Conservation (phyloP, 768 basidiomycete species). For the Tulasnella sp. region DNA sequence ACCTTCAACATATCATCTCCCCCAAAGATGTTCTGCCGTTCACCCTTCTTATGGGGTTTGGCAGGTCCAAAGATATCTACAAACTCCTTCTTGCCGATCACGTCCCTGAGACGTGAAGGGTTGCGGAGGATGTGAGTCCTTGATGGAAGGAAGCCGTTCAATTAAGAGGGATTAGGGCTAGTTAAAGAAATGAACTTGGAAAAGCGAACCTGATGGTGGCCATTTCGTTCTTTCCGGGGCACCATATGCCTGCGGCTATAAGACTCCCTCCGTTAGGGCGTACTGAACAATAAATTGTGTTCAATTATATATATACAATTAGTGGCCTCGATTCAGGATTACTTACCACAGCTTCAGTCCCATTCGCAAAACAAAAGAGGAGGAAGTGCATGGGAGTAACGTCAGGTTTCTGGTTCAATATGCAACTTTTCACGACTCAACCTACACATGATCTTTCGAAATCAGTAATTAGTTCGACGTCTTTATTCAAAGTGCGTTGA, state of each 20-base stretch:
- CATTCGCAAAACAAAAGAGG: not conserved
- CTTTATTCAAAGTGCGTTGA: not conserved
- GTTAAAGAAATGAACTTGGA: not conserved
- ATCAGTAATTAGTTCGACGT: not conserved
- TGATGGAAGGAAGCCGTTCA: no score
- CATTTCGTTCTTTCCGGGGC: conserved; percentile 69
- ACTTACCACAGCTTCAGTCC: not conserved
- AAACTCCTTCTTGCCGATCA: conserved; percentile 62
- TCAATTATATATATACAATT: no score
- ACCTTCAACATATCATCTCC: conserved; percentile 79
- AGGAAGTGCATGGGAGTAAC: no score
- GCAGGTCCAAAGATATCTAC: conserved; percentile 68
- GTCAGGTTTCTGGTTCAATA: not conserved
- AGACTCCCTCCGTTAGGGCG: conserved; percentile 46
- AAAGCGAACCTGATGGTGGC: conserved; percentile 51
- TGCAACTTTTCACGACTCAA: conserved; percentile 21
- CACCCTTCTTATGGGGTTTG: conserved; percentile 47
- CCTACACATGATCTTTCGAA: conserved; percentile 63
- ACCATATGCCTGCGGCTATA: conserved; percentile 74
- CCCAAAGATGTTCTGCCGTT: conserved; percentile 72
- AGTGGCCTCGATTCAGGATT: not conserved
- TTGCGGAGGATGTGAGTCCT: conserved; percentile 44
- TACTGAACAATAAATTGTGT: conserved; percentile 22
- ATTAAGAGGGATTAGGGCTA: not conserved
- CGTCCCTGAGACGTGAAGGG: conserved; percentile 48